A percentile compares a stretch with the other conserved stretches of the same genome.
Conservation (phyloP, 1,284 basidiomycete species). For the Ganoderma sinense region DNA sequence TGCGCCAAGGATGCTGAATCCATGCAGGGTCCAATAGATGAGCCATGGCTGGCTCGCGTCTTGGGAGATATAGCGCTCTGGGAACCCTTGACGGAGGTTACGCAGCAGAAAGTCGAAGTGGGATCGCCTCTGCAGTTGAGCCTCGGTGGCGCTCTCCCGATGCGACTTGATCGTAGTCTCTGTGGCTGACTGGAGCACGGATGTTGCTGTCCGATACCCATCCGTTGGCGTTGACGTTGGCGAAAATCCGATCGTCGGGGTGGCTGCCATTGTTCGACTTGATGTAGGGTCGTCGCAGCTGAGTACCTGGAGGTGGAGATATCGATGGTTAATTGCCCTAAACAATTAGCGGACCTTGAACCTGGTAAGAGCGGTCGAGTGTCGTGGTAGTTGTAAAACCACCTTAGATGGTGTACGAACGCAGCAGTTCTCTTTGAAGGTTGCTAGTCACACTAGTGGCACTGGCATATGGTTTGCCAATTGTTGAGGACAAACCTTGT, state of each 20-base stretch:
- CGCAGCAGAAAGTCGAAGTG: slow-evolving; percentile 78
- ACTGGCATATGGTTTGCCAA: too few relatives aligned
- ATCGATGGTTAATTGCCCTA: not conserved
- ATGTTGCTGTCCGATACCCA: slow-evolving; percentile 69
- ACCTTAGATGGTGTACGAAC: not conserved
- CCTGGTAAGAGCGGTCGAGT: not conserved
- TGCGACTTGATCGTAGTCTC: slow-evolving; percentile 65
- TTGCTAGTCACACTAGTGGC: too few relatives aligned
- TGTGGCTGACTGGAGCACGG: slow-evolving; percentile 69
- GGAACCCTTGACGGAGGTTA: slow-evolving; percentile 79
- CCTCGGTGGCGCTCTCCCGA: slow-evolving; percentile 29
- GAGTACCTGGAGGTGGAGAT: not conserved
- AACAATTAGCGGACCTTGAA: not conserved
- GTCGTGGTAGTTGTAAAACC: not conserved
- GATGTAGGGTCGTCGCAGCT: not conserved
- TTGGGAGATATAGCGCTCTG: slow-evolving; percentile 78
- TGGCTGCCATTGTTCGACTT: slow-evolving; percentile 8
- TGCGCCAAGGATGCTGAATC: slow-evolving; percentile 80
- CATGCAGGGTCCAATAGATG: slow-evolving; percentile 90
- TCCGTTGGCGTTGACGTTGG: slow-evolving; percentile 61
- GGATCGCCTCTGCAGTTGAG: slow-evolving; percentile 57
- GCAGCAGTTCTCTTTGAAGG: not conserved
- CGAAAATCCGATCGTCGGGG: not conserved
- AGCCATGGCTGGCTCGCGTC: slow-evolving; percentile 96
- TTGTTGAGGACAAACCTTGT: too few relatives aligned